A percentile compares a stretch with the other conserved stretches of the same genome.
Evolutionary conservation across 192 early-diverging fungal genomes (phyloP).

Genomic region (Dissophora globulifera): DNA sequence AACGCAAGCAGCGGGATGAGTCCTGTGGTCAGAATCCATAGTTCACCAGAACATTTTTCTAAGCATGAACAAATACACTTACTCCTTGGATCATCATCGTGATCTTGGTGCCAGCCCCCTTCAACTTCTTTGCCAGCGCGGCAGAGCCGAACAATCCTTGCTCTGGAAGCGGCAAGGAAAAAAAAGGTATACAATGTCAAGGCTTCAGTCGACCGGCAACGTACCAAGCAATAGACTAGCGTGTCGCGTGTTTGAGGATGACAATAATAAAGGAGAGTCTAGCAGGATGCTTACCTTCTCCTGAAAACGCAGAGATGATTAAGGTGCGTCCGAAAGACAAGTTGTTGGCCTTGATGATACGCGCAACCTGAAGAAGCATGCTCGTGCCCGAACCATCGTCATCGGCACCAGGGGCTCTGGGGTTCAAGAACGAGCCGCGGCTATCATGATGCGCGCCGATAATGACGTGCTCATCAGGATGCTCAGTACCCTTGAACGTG

Average conservation of each 20-base stretch:
- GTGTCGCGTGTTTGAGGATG: neutral
- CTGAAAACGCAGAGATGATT: slow-evolving; percentile 52
- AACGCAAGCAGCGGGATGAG: neutral
- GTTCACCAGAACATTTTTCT: too few species aligned
- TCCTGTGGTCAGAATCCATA: too few species aligned
- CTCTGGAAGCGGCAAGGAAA: slow-evolving; percentile 13
- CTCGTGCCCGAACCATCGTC: slow-evolving; percentile 56
- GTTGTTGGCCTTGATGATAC: slow-evolving; percentile 48
- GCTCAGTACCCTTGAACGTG: slow-evolving; percentile 53
- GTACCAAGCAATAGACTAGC: too few species aligned
- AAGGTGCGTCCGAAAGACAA: slow-evolving; percentile 51
- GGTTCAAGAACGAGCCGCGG: slow-evolving; percentile 52
- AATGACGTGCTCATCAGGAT: slow-evolving; percentile 56
- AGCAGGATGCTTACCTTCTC: slow-evolving; percentile 42
- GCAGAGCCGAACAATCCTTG: slow-evolving; percentile 58
- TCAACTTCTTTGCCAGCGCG: slow-evolving; percentile 49
- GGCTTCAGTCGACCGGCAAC: neutral
- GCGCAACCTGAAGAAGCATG: slow-evolving; percentile 52
- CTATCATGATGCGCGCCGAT: slow-evolving; percentile 57
- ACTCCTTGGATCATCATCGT: slow-evolving; percentile 58
- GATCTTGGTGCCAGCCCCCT: slow-evolving; percentile 28
- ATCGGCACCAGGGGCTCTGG: slow-evolving; percentile 55
- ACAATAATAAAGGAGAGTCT: neutral
- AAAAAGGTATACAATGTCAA: neutral
- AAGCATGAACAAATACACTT: too few species aligned